Conservation (phyloP, 2,329 filamentous ascomycete genomes). For the Chaetoscypha palmicola region DNA sequence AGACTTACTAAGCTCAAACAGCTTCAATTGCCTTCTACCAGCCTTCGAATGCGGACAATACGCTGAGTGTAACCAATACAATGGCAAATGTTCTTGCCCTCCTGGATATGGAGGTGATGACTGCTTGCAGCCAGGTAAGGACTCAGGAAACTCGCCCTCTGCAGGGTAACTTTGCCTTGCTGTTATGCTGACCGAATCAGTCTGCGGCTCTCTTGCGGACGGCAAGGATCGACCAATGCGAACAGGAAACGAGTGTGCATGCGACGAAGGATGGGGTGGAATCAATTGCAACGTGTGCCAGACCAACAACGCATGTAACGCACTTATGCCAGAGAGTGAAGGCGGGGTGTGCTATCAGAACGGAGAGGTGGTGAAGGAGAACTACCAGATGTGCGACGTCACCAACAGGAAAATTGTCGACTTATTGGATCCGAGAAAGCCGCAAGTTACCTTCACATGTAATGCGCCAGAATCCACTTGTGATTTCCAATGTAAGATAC, state of each 20-base stretch:
- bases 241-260: conserved; percentile 65
- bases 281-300: conserved; percentile 98
- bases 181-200: conserved; percentile 31
- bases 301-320: conserved; percentile 74
- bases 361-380: conserved; percentile 84
- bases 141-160: neutral
- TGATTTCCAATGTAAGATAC: conserved; percentile 80
- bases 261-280: conserved; percentile 88
- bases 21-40: conserved; percentile 97
- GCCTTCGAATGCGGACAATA: conserved; percentile 89
- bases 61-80: conserved; percentile 78
- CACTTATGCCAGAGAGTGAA: conserved; percentile 74
- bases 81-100: conserved; percentile 88
- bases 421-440: conserved; percentile 74
- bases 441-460: conserved; percentile 93
- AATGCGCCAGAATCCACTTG: conserved; percentile 67
- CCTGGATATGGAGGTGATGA: conserved; percentile 91
- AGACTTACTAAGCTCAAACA: conserved; percentile 32
- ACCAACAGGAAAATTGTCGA: conserved; percentile 92
- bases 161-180: neutral
- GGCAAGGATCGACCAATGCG: conserved; percentile 73
- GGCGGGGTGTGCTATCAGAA: conserved; percentile 89
- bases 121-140: conserved; percentile 71
- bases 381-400: conserved; percentile 96
- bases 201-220: conserved; percentile 82